Base-by-base conservation (phyloP, 129 eudicot genomes). In the Mikania micrantha region DNA sequence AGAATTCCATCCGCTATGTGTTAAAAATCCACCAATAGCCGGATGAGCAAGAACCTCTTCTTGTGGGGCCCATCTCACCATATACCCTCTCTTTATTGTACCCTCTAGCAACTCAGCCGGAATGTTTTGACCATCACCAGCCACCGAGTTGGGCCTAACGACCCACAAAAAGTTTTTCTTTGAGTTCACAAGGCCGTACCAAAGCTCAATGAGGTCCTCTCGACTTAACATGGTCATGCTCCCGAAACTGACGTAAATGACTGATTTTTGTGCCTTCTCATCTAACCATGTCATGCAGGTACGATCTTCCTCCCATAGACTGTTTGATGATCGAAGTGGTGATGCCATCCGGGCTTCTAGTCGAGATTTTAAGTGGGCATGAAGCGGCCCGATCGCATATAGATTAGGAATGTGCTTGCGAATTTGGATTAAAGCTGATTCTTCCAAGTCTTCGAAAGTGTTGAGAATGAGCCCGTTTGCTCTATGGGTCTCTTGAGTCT, bases 1-100 rank as follows among this genome's bases (percentile, higher is more conserved):
- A 5, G 96, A 90, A 54, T 86, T 90, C 96, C 96, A 90, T 54
- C 96, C 91, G 7, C 84, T 80, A 25, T 87, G 95, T 0, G 97
- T 90, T 35, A 84, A 60, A 47, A 82, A 84, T 7, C 85, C 95
- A 17, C 87, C 87, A 0, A 83, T 22, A 0, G 86, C 69, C 0
- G 77, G 82, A 35, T 90, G 97, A 32, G 76, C 69, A 10, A 90
- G 67, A 7, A 87, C 95, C 74, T 71, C 85, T 67, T 84, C 89
- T 36, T 90, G 97, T 29, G 97, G 91, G 1, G 95, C 87, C 97
- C 97, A 87, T 16, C 74, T 64, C 20, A 87, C 89, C 59, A 87
- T 71, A 57, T 66, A 80, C 4, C 89, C 86, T 57, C 87, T 80
- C 25, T 59, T 85, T 79, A 64, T 71, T 0, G 85, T 80, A 1